Conservation (phyloP, 129 eudicot genomes). For the Ambrosia trifida region DNA sequence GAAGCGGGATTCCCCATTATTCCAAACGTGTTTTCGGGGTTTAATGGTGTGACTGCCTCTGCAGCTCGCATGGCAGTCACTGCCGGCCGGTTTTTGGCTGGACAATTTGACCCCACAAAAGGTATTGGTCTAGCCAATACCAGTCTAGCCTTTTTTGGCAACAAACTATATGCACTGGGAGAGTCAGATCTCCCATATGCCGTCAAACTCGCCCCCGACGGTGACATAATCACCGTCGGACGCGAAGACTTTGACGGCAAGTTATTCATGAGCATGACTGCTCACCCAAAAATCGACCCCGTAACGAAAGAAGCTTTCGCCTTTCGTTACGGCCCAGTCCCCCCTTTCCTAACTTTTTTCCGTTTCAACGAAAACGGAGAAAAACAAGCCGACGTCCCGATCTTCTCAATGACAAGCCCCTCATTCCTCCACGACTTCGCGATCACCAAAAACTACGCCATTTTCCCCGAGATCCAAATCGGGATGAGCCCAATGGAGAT, state of each 20-base stretch:
- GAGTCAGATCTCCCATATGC: constrained; percentile 41
- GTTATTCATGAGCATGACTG: constrained; percentile 39
- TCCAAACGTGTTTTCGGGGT: constrained; percentile 62
- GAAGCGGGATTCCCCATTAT: constrained; percentile 45
- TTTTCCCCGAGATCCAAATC: constrained; percentile 44
- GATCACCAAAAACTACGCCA: constrained; percentile 47
- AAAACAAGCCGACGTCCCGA: constrained; percentile 41
- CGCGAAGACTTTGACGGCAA: constrained; percentile 37
- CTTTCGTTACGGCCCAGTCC: constrained; percentile 42
- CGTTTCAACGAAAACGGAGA: constrained; percentile 35
- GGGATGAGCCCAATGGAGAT: constrained; percentile 45
- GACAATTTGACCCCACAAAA: constrained; percentile 37
- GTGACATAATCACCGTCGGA: constrained; percentile 32
- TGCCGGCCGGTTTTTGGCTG: constrained; percentile 21
- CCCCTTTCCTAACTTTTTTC: constrained; percentile 38
- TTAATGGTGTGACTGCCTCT: constrained; percentile 29
- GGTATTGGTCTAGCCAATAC: constrained; percentile 45
- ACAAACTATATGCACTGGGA: constrained; percentile 31
- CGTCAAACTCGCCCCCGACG: constrained; percentile 25
- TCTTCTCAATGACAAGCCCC: constrained; percentile 46
- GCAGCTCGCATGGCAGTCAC: constrained; percentile 33
- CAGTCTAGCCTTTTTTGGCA: constrained; percentile 30
- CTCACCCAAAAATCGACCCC: constrained; percentile 43
- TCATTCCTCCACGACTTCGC: constrained; percentile 54
- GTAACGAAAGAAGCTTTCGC: constrained; percentile 41